Evolutionary conservation across 2,329 filamentous ascomycete genomes (phyloP).

Genomic region (Magnaporthales sp.): DNA sequence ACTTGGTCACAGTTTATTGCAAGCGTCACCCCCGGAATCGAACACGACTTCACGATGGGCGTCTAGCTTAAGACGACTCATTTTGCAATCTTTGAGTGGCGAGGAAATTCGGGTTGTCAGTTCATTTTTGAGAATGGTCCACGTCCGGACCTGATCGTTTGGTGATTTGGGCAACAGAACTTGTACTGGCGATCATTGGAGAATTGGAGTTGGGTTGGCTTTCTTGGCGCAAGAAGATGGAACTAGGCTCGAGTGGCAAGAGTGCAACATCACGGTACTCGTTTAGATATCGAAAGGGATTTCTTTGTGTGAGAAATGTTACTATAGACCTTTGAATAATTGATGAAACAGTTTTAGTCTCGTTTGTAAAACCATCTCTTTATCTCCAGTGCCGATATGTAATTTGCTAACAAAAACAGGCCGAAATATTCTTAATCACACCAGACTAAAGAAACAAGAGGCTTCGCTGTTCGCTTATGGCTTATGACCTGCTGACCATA

Average conservation of each 20-base stretch:
- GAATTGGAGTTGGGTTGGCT: not conserved
- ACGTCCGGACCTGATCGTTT: not conserved
- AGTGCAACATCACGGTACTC: not conserved
- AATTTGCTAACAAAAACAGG: not conserved
- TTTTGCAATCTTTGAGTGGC: not conserved
- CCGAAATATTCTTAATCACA: not conserved
- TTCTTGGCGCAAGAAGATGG: not conserved
- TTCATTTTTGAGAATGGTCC: not conserved
- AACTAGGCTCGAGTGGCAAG: not conserved
- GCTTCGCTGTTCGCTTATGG: not conserved
- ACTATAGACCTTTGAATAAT: not conserved
- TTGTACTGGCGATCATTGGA: not conserved
- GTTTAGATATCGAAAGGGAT: not conserved
- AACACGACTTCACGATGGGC: constrained; percentile 97
- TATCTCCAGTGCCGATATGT: not conserved
- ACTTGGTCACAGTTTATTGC: constrained; percentile 54
- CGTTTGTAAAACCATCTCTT: not conserved
- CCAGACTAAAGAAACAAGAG: not conserved
- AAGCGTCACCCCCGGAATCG: constrained; percentile 91
- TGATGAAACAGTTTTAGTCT: not conserved
- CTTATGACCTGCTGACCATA: not conserved
- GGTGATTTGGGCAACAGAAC: not conserved
- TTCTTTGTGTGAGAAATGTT: not conserved
- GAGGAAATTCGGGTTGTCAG: not conserved
- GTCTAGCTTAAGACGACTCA: constrained; percentile 42